Evolutionary conservation across 768 basidiomycete genomes (phyloP).

Genomic region (Boletus reticulatus): DNA sequence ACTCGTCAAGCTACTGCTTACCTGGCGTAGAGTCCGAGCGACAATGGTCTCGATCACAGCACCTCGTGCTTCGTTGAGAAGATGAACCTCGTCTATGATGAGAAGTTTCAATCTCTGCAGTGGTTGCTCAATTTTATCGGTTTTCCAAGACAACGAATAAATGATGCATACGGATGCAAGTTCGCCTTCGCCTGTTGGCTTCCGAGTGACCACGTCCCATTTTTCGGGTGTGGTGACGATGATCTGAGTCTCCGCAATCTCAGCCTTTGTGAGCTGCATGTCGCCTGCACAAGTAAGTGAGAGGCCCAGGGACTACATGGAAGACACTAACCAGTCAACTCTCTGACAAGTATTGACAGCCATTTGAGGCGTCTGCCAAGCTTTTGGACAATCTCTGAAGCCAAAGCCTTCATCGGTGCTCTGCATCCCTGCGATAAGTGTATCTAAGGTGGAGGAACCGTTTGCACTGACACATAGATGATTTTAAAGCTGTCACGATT

Average conservation of each 20-base stretch:
- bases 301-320: not conserved
- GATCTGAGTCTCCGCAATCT: slow-evolving; percentile 93
- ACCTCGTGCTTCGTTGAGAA: slow-evolving; percentile 96
- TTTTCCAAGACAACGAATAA: not conserved
- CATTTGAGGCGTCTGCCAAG: slow-evolving; percentile 86
- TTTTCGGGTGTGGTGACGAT: slow-evolving; percentile 99
- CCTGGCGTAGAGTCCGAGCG: slow-evolving; percentile 90
- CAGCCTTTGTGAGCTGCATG: slow-evolving; percentile 94
- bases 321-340: slow-evolving; percentile 70
- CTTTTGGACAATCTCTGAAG: slow-evolving; percentile 93
- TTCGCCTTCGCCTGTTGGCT: slow-evolving; percentile 95
- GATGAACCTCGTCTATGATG: slow-evolving; percentile 96
- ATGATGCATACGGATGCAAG: slow-evolving; percentile 72
- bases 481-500: slow-evolving; percentile 83
- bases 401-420: slow-evolving; percentile 98
- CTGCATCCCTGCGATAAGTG: slow-evolving; percentile 35
- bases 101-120: slow-evolving; percentile 84
- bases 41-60: slow-evolving; percentile 99
- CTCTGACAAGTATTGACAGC: slow-evolving; percentile 83
- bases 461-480: slow-evolving; percentile 79
- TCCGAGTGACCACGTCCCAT: slow-evolving; percentile 99
- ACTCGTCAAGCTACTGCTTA: slow-evolving; percentile 22
- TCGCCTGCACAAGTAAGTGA: slow-evolving; percentile 49
- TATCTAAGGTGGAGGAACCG: not conserved
- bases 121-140: not conserved